Evolutionary conservation across 2,329 filamentous ascomycete genomes (phyloP).

Genomic region (Calonectria pteridis): DNA sequence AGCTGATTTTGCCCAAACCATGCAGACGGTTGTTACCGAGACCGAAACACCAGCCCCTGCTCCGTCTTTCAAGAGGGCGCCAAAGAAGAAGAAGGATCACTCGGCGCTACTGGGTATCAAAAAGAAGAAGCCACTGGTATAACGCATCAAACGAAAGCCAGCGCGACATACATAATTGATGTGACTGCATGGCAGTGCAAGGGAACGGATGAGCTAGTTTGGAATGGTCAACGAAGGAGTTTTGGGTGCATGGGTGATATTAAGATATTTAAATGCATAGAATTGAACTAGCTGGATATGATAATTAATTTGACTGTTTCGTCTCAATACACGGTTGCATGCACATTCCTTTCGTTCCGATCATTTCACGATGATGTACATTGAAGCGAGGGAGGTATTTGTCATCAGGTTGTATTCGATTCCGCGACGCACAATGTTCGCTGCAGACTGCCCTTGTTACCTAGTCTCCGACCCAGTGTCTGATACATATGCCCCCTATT

Average conservation of each 20-base stretch:
- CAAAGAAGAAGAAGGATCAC: conserved; percentile 91
- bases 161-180: too few species aligned
- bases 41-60: conserved; percentile 63
- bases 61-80: conserved; percentile 79
- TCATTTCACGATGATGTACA: background rate
- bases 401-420: background rate
- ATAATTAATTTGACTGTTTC: background rate
- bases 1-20: conserved; percentile 37
- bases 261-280: background rate
- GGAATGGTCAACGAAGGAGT: background rate
- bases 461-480: background rate
- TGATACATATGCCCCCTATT: background rate
- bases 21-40: conserved; percentile 33
- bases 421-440: background rate
- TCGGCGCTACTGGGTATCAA: conserved; percentile 85
- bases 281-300: background rate
- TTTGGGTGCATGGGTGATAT: background rate
- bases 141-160: conserved; percentile 22
- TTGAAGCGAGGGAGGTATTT: background rate
- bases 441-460: conserved; percentile 11
- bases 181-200: background rate
- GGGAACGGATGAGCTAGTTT: background rate
- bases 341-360: background rate
- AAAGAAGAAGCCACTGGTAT: conserved; percentile 77
- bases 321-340: background rate